Base-by-base conservation (phyloP, 768 basidiomycete species). In the Trametes elegans region DNA sequence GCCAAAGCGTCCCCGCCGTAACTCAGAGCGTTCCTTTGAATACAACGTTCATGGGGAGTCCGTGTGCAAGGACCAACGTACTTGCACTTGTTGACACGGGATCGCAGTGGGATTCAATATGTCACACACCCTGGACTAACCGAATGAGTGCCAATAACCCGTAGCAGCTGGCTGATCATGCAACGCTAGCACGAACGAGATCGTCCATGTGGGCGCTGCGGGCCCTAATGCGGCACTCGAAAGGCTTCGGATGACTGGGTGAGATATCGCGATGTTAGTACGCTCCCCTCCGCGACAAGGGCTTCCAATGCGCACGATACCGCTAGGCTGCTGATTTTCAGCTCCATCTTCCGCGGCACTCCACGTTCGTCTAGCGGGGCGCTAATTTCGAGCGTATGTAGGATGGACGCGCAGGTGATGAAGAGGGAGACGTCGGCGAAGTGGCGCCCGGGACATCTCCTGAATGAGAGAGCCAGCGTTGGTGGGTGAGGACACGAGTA, bases 381-480 rank as follows among this genome's bases (percentile, higher is more conserved):
- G 19, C 38, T 28, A 18, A 57, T 52, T 16, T 10, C 36, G 44
- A 57, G 43, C 16, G 49, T 38, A 23, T 52, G 49, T 18, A 57
- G 44, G 39, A 57, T 47, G n/a, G 34, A 46, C 0, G 56, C 49
- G 29, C 35, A 43, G 28, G 27, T 32, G 32, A 57, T 52, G 34
- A 45, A 46, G 3, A 57, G 44, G 10, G 49, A 40, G 0, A 21
- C 16, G 3, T 57, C 56, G 1, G 21, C 50, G 44, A 57, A 57
- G 28, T 51, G 29, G 24, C 43, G 43, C 11, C 56, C 56, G 7
- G 57, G 51, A 26, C 52, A 59, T 2, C 46, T 48, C 27, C 45
- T 39, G 27, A 29, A 18, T 21, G 19, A 7, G 28, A 5, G 11
- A 8, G 23, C 32, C 16, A 19, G 8, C 26, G 13, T 19, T 2